These are phyloP conservation scores for Suillus subluteus DNA, from an alignment of 768 basidiomycete genomes.

Conservation along the genomic window DNA sequence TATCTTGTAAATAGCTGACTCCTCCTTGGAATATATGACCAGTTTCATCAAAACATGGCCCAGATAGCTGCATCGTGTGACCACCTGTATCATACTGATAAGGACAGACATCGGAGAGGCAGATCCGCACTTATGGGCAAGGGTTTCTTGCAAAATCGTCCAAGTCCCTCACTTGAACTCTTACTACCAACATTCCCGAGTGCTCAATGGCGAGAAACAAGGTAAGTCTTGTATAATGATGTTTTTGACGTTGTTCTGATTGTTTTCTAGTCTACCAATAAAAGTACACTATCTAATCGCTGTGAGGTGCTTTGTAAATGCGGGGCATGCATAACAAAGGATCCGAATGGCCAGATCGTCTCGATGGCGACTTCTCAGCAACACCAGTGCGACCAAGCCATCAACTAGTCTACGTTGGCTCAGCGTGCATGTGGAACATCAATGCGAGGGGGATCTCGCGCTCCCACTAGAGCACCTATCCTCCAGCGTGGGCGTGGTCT, in stretches of 20 bases:
- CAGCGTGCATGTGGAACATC: no score
- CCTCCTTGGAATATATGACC: constrained; percentile 1
- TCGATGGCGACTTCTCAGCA: no score
- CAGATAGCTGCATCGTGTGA: background rate
- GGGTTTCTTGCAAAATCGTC: background rate
- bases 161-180: background rate
- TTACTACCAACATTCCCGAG: background rate
- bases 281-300: background rate
- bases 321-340: background rate
- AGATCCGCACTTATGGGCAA: background rate
- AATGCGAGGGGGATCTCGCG: no score
- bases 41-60: background rate
- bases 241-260: background rate
- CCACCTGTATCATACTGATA: background rate
- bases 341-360: background rate
- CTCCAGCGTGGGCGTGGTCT: no score
- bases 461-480: no score
- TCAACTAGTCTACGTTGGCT: no score
- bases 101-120: background rate
- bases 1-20: background rate
- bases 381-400: no score
- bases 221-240: background rate
- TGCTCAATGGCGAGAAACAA: background rate
- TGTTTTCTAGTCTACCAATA: background rate
- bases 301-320: background rate